These are phyloP conservation scores for Lithospermum erythrorhizon DNA, from an alignment of 257 asterid species.

Conservation along the genomic window DNA sequence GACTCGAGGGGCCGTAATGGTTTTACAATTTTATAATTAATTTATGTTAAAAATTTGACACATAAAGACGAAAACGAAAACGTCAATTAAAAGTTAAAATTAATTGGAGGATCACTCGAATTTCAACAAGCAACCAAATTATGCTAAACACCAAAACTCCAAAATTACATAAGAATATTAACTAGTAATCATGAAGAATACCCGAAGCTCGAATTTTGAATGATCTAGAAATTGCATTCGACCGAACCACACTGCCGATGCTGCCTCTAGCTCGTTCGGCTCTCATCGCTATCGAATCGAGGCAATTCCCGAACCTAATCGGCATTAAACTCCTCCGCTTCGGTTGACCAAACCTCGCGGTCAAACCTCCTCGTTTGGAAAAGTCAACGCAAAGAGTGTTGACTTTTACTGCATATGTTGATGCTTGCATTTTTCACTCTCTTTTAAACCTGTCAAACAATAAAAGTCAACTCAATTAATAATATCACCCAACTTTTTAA, in stretches of 20 bases:
- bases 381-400: slow-evolving; percentile 22
- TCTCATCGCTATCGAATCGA: slow-evolving; percentile 44
- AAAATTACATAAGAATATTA: slow-evolving; percentile 1
- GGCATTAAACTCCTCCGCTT: slow-evolving; percentile 7
- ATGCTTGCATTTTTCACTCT: slow-evolving; percentile 45
- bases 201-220: slow-evolving; percentile 53
- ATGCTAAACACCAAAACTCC: too few relatives aligned
- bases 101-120: too few relatives aligned
- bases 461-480: slow-evolving; percentile 28
- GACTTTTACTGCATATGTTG: slow-evolving; percentile 30
- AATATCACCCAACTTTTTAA: too few relatives aligned
- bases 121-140: too few relatives aligned
- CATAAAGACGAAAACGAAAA: too few relatives aligned
- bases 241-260: slow-evolving; percentile 22
- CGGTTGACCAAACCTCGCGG: slow-evolving; percentile 5
- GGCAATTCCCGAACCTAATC: slow-evolving; percentile 26
- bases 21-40: too few relatives aligned
- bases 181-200: neutral
- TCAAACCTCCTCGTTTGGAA: slow-evolving; percentile 25
- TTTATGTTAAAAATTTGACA: too few relatives aligned
- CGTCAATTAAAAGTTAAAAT: neutral
- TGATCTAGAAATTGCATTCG: slow-evolving; percentile 44
- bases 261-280: slow-evolving; percentile 25
- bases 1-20: too few relatives aligned
- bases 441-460: slow-evolving; percentile 21